Percentiles rank a stretch among this genome's conserved stretches.
phyloP scores from a whole-genome alignment of 352 stramenopile species.

The Globisporangium nagaii region DNA sequence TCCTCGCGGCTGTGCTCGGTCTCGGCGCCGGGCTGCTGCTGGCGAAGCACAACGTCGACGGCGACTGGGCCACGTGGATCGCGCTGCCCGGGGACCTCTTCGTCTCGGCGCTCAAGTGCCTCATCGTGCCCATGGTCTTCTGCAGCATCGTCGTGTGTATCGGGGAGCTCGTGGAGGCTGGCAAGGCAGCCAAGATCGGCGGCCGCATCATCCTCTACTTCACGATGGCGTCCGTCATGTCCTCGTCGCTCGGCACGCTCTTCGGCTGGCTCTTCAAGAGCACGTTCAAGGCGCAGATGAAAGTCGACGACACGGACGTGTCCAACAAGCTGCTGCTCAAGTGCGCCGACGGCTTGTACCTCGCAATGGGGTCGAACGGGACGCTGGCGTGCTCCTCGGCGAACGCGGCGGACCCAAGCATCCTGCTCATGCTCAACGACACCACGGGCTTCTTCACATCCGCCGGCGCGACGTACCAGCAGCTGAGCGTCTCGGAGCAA shows the following conservation, averaged over 20 bases:
- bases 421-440: constrained; percentile 56
- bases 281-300: constrained; percentile 10
- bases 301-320: not conserved
- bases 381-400: too few species aligned
- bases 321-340: constrained; percentile 35
- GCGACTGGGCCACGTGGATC: constrained; percentile 21
- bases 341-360: constrained; percentile 19
- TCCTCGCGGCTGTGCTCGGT: constrained; percentile 15
- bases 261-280: constrained; percentile 22
- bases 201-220: constrained; percentile 29
- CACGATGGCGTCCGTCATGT: constrained; percentile 19
- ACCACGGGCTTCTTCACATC: constrained; percentile 36
- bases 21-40: constrained; percentile 25
- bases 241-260: constrained; percentile 22
- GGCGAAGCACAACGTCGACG: constrained; percentile 10
- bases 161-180: constrained; percentile 24
- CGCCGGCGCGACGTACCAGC: constrained; percentile 26
- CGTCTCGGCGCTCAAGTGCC: constrained; percentile 39
- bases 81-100: constrained; percentile 29
- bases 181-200: constrained; percentile 26
- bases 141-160: constrained; percentile 26
- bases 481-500: constrained; percentile 58
- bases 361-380: too few species aligned
- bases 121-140: constrained; percentile 39
- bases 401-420: too few species aligned